Base-by-base conservation (phyloP, 148 eudicot genomes). In the Rhododendron vialii region DNA sequence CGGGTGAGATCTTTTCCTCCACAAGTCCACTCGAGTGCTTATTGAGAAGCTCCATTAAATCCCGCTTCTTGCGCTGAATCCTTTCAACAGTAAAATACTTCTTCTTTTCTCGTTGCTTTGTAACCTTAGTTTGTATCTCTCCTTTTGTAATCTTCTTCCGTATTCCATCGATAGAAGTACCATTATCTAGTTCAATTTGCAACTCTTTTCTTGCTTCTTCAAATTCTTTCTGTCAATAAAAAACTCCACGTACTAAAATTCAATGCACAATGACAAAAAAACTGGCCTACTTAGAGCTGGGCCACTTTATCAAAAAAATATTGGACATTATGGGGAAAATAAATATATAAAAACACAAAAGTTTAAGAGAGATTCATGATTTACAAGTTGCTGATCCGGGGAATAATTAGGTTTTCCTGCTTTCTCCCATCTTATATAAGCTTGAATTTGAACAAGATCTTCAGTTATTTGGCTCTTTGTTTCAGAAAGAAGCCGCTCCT, bases 151-250 rank as follows among this genome's bases (percentile, higher is more conserved):
- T 94, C 90, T 93, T 96, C 84, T 89, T 92, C 83, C 91, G 87
- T 90, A 95, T 91, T 76, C 91, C 96, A 87, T 93, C 92, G 45
- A 96, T 59, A 81, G 95, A 90, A 85, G 87, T 77, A 74, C 98
- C 98, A 86, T 93, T 94, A 82, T 92, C 94, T 41, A 94, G 91
- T 89, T 96, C 98, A 82, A 50, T 85, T 88, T 92, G 95, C 90
- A 96, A 89, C 53, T 96, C 98, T 88, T 93, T 93, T 89, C 96
- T 92, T 65, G 98, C 98, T 91, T 91, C 98, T 91, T 93, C 98
- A 89, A 94, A 93, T 90, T 96, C 98, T 88, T 74, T 91, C 98
- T 96, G 94, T 87, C 82, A 53, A 79, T 59, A 57, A 67, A 67
- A 67, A 41, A 80, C 55, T 86, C 17, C 78, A 84, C 2, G 33